Evolutionary conservation across 78 protist species (phyloP).

Genomic region (Bodo saltans): DNA sequence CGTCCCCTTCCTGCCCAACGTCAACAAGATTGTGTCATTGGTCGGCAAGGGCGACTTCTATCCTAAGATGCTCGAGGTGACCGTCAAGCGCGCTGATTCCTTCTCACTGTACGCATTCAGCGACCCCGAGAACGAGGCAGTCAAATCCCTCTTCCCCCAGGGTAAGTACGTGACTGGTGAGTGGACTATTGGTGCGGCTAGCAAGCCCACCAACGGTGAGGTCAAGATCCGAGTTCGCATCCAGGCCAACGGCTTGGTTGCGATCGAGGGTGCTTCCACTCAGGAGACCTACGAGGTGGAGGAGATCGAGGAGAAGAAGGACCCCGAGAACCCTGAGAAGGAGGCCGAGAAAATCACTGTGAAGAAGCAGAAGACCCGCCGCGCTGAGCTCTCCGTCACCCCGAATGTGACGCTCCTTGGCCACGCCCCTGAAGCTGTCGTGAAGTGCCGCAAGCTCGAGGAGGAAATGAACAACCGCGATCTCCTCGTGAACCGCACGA

Average conservation of each 20-base stretch:
- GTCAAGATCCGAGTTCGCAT: constrained; percentile 67
- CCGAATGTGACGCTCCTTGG: constrained; percentile 28
- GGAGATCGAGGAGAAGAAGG: constrained; percentile 37
- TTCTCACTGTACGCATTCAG: constrained; percentile 9
- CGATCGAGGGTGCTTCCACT: constrained; percentile 60
- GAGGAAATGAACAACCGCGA: constrained; percentile 61
- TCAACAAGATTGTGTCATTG: not conserved
- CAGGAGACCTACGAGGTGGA: constrained; percentile 47
- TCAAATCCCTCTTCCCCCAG: not conserved
- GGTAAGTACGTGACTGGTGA: not conserved
- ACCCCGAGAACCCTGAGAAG: constrained; percentile 31
- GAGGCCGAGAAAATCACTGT: constrained; percentile 38
- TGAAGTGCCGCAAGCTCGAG: constrained; percentile 39
- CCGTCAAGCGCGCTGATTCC: not conserved
- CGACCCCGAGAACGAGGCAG: not conserved
- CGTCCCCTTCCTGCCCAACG: constrained; percentile 7
- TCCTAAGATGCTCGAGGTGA: constrained; percentile 15
- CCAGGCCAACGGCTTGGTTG: constrained; percentile 57
- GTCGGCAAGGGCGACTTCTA: not conserved
- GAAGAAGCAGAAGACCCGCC: constrained; percentile 33
- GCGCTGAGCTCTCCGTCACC: constrained; percentile 2
- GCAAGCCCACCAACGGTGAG: not conserved
- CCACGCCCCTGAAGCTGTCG: constrained; percentile 21
- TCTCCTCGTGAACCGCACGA: constrained; percentile 47
- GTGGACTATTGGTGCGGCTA: constrained; percentile 1